Conservation (phyloP, 2,329 filamentous ascomycete genomes). For the Cladophialophora yegresii region DNA sequence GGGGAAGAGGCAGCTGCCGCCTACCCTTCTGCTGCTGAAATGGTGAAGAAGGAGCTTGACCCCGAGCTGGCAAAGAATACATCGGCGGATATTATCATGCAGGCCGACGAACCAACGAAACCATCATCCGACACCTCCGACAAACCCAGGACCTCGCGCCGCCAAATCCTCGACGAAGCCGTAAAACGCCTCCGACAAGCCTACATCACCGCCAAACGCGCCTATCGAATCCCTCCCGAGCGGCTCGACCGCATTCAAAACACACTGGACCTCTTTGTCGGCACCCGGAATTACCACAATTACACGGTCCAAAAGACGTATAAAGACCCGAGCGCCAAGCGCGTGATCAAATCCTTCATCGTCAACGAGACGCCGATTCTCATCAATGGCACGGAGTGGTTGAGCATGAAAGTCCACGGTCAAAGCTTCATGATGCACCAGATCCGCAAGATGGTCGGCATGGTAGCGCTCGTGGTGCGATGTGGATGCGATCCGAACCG, state of each 20-base stretch:
- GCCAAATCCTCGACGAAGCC: slow-evolving; percentile 60
- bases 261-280: slow-evolving; percentile 72
- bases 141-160: slow-evolving; percentile 12
- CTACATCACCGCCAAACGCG: slow-evolving; percentile 78
- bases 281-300: slow-evolving; percentile 93
- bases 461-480: slow-evolving; percentile 81
- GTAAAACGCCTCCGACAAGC: slow-evolving; percentile 76
- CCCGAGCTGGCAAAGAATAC: slow-evolving; percentile 9
- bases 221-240: slow-evolving; percentile 73
- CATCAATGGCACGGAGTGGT: slow-evolving; percentile 91
- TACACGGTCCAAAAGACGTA: slow-evolving; percentile 89
- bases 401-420: slow-evolving; percentile 92
- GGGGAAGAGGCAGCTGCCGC: neutral
- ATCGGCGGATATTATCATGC: neutral
- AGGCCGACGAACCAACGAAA: slow-evolving; percentile 20
- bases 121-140: slow-evolving; percentile 7
- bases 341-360: slow-evolving; percentile 89
- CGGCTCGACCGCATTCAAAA: slow-evolving; percentile 76
- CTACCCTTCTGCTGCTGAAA: neutral
- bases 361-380: slow-evolving; percentile 74
- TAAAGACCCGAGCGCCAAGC: slow-evolving; percentile 79
- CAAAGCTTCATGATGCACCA: slow-evolving; percentile 99
- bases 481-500: slow-evolving; percentile 74
- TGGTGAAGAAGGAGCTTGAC: slow-evolving; percentile 23
- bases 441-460: slow-evolving; percentile 97